Evolutionary conservation across 805 yeast species (phyloP).

Genomic region (Ogataea angusta): DNA sequence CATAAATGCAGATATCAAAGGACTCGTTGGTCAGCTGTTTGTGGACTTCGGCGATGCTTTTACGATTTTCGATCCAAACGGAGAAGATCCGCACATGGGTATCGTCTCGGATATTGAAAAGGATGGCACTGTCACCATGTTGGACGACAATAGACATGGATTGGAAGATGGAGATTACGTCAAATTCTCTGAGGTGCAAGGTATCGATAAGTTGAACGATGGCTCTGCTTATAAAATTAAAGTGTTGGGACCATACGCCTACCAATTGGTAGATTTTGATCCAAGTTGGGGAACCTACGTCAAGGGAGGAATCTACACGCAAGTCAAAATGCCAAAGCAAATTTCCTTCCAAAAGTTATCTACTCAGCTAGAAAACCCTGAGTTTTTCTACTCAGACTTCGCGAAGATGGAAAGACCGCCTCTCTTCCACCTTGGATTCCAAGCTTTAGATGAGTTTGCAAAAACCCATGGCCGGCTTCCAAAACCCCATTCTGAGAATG

Average conservation of each 20-base stretch:
- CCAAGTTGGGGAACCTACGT: slow-evolving; percentile 57
- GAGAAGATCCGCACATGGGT: slow-evolving; percentile 89
- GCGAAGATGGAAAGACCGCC: slow-evolving; percentile 93
- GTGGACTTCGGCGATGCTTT: slow-evolving; percentile 87
- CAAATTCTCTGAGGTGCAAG: slow-evolving; percentile 81
- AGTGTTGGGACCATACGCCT: slow-evolving; percentile 94
- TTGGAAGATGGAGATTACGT: slow-evolving; percentile 90
- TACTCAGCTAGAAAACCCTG: slow-evolving; percentile 73
- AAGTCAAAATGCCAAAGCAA: slow-evolving; percentile 79
- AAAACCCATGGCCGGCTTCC: slow-evolving; percentile 69
- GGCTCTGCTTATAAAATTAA: slow-evolving; percentile 72
- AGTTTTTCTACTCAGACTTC: slow-evolving; percentile 75
- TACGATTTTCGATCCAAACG: slow-evolving; percentile 78
- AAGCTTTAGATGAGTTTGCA: slow-evolving; percentile 77
- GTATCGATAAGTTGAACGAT: slow-evolving; percentile 69
- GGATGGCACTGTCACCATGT: slow-evolving; percentile 88
- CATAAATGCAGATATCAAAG: slow-evolving; percentile 78
- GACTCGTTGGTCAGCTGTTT: slow-evolving; percentile 84
- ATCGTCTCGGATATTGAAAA: slow-evolving; percentile 84
- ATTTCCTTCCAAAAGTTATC: slow-evolving; percentile 60
- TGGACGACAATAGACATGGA: slow-evolving; percentile 91
- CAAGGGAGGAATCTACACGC: slow-evolving; percentile 87
- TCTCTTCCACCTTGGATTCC: slow-evolving; percentile 88
- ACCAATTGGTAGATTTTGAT: slow-evolving; percentile 58
- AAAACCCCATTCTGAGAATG: slow-evolving; percentile 68